phyloP scores from a whole-genome alignment of 106 monocot genomes.

The Apostasia ramifera region DNA sequence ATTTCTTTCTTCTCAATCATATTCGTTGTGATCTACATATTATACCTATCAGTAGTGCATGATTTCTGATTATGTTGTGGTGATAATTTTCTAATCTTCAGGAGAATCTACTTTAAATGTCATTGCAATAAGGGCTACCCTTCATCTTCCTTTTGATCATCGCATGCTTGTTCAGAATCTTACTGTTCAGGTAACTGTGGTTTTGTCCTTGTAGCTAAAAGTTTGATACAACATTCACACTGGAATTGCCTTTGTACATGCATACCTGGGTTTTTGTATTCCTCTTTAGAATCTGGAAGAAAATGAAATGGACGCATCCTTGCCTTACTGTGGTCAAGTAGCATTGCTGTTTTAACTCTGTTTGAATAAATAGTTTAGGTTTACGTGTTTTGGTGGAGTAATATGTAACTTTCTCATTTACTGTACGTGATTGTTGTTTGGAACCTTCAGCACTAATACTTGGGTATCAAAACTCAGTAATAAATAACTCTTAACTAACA shows the following conservation, averaged over 20 bases:
- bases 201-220: neutral
- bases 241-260: neutral
- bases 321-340: neutral
- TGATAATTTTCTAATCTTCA: constrained; percentile 10
- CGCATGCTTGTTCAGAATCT: constrained; percentile 90
- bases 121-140: constrained; percentile 58
- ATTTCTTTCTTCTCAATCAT: no score
- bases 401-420: no score
- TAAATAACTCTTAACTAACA: no score
- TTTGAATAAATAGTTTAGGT: neutral
- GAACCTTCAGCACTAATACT: no score
- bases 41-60: neutral
- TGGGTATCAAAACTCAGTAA: no score
- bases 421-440: no score
- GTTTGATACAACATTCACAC: neutral
- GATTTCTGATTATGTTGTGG: neutral
- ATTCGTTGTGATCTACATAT: no score
- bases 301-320: neutral
- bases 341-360: neutral
- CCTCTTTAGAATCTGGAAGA: neutral
- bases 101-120: constrained; percentile 69
- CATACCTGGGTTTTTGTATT: neutral
- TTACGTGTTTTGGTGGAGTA: no score
- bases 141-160: constrained; percentile 91
- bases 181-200: constrained; percentile 61